Percentiles rank a stretch among this genome's conserved stretches.
Conservation (phyloP, 371 early-diverging fungal genomes). For the Actinomortierella ambigua region DNA sequence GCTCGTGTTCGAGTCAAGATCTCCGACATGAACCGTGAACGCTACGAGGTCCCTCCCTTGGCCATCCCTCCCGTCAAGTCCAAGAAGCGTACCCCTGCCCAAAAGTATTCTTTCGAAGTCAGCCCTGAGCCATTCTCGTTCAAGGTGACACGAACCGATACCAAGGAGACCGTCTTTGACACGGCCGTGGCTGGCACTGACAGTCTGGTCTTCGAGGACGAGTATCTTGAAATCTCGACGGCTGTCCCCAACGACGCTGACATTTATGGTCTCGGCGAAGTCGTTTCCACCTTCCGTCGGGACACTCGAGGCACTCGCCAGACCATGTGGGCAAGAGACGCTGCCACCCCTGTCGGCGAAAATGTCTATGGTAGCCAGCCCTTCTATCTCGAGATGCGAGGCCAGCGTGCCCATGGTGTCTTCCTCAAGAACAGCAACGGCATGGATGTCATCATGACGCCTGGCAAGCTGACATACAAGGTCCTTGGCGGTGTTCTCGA, state of each 20-base stretch:
- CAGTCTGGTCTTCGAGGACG: slow-evolving; percentile 69
- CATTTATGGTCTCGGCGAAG: slow-evolving; percentile 77
- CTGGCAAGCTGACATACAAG: slow-evolving; percentile 64
- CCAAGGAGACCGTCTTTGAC: slow-evolving; percentile 60
- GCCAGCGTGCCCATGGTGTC: slow-evolving; percentile 63
- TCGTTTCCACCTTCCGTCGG: slow-evolving; percentile 55
- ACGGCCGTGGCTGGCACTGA: slow-evolving; percentile 50
- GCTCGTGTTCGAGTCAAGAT: slow-evolving; percentile 60
- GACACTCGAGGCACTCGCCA: slow-evolving; percentile 33
- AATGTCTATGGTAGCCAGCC: slow-evolving; percentile 79
- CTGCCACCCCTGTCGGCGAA: slow-evolving; percentile 53
- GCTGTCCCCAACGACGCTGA: slow-evolving; percentile 59
- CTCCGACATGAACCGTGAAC: slow-evolving; percentile 51
- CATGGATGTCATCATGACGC: slow-evolving; percentile 71
- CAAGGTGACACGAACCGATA: slow-evolving; percentile 52
- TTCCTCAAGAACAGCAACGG: slow-evolving; percentile 69
- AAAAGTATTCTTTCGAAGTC: slow-evolving; percentile 52
- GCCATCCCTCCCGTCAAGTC: slow-evolving; percentile 50
- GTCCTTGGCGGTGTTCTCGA: slow-evolving; percentile 73
- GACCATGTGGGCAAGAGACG: slow-evolving; percentile 66
- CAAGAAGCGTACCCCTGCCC: slow-evolving; percentile 7
- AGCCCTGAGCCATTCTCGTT: slow-evolving; percentile 60
- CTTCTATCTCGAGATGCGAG: slow-evolving; percentile 71
- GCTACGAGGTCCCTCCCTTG: slow-evolving; percentile 59
- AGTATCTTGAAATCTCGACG: slow-evolving; percentile 68